A percentile compares a stretch with the other conserved stretches of the same genome.
Evolutionary conservation across 2,329 filamentous ascomycete species (phyloP).

Genomic region (Ophiocordyceps australis): DNA sequence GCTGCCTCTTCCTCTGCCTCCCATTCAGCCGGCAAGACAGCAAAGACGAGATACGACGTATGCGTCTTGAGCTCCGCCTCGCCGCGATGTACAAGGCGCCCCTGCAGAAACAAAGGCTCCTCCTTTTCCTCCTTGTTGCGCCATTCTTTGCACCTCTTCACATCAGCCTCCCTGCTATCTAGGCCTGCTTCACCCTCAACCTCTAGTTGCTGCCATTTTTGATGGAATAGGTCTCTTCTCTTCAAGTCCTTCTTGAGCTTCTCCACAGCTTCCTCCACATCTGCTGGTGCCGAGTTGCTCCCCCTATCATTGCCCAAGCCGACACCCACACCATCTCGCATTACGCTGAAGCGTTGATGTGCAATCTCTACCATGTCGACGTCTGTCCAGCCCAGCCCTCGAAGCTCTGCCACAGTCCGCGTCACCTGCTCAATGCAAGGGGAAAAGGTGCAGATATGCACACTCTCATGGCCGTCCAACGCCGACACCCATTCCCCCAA

Average conservation of each 20-base stretch:
- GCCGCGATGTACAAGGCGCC: conserved; percentile 59
- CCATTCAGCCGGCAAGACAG: conserved; percentile 76
- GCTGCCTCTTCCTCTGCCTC: conserved; percentile 60
- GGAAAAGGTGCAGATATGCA: conserved; percentile 83
- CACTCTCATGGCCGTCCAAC: conserved; percentile 53
- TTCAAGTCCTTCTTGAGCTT: conserved; percentile 58
- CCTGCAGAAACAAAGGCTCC: conserved; percentile 51
- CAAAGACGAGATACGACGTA: conserved; percentile 94
- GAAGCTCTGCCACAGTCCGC: conserved; percentile 63
- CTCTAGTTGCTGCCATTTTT: conserved; percentile 23
- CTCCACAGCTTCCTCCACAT: conserved; percentile 61
- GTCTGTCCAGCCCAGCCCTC: conserved; percentile 71
- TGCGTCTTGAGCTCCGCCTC: conserved; percentile 89
- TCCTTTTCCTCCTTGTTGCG: conserved; percentile 4
- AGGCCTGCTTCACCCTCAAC: conserved; percentile 11
- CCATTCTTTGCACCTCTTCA: too few relatives aligned
- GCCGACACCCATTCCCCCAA: conserved; percentile 29
- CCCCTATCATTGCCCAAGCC: conserved; percentile 47
- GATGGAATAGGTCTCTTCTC: conserved; percentile 48
- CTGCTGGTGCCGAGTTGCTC: conserved; percentile 49
- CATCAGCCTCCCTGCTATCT: not conserved
- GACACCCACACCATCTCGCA: conserved; percentile 63
- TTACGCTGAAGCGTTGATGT: conserved; percentile 62
- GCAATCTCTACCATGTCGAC: conserved; percentile 87
- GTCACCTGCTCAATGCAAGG: conserved; percentile 95